Evolutionary conservation across 352 stramenopile species (phyloP), one percentile per base, ranked within the genome.

Genomic region (Plasmopara viticola): DNA sequence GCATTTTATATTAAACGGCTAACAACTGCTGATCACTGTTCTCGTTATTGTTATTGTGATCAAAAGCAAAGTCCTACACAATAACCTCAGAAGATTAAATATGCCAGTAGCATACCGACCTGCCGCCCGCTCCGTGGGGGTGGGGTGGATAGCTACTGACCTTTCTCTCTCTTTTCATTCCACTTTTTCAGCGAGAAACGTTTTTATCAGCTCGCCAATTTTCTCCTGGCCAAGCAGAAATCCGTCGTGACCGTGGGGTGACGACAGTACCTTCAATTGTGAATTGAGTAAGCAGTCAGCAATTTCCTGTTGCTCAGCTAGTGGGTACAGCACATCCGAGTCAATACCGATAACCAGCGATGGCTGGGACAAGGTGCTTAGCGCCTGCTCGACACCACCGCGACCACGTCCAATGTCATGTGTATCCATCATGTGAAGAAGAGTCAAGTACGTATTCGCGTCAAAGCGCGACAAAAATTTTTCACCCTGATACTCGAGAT

Each of bases 381-480:
- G 70, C 25, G 81, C 78, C 5, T 67, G 44, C 50, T 90, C 60
- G 9, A 98, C 64, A 43, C 87, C 84, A 9, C 81, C 90, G 30
- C 93, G 80, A 29, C 67, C 70, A 9, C 87, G 77, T 2, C 83
- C 84, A 14, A 98, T 73, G 66, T 99, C 94, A 56, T 99, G 95
- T 8, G 86, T 93, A 74, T 98, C 94, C 91, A 99, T 98, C 70
- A 97, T 74, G 60, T 98, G 85, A 44, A 94, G 97, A 42, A 98
- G 62, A 45, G 95, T 78, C 15, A 99, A 58, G 69, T 98, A 99
- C 57, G 91, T 96, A 58, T 98, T 92, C 20, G 95, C 87, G 68
- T 99, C 96, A 67, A 93, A 98, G 33, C 96, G 77, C 41, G 78
- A 80, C 30, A 97, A 58, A 60, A 99, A 99, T 65, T 99, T 99